Evolutionary conservation across 2,329 filamentous ascomycete species (phyloP), one percentile per base, ranked within the genome.

Genomic region (Zymoseptoria pseudotritici): DNA sequence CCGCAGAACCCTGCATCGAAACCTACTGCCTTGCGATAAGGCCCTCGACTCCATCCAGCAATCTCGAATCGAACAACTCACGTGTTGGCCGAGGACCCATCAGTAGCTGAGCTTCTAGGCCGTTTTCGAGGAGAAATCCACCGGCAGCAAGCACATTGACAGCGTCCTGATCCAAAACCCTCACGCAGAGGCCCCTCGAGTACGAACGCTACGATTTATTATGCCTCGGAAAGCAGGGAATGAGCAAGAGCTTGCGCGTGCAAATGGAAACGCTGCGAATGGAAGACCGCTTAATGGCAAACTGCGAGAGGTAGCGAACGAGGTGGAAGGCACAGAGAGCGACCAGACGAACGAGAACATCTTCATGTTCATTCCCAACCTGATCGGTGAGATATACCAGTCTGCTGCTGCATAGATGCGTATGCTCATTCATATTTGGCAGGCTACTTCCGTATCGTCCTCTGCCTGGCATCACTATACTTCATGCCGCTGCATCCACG

Each of bases 401-500:
- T 51, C 24, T 1, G 24, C 22, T 26, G 9, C 52, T 9, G 52
- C 19, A 11, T 22, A 17, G 11, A 24, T 4, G 22, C 22, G 10
- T 26, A 53, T 53, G 22, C 52, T 53, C 22, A 53, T 29, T n/a
- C 9, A 19, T 10, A 53, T 26, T 29, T 26, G 13, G 22, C 61
- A 81, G 79, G 79, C 63, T 81, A 81, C 70, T 73, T 72, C 53
- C 79, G 79, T 58, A 75, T 82, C 67, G 72, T 82, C 55, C 78
- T 82, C 66, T 91, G 92, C 69, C 79, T 97, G 70, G 90, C 89
- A 54, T 97, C 94, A 26, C 86, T 99, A 66, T 96, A 97, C 80
- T 99, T 97, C 80, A 99, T 99, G 94, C 93, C 94, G 56, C 85
- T 97, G 57, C 94, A 99, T 75, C 93, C 93, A n/a, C 88, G 93